Evolutionary conservation across 768 basidiomycete species (phyloP), one percentile per base, ranked within the genome.

Genomic region (Suillus hirtellus): DNA sequence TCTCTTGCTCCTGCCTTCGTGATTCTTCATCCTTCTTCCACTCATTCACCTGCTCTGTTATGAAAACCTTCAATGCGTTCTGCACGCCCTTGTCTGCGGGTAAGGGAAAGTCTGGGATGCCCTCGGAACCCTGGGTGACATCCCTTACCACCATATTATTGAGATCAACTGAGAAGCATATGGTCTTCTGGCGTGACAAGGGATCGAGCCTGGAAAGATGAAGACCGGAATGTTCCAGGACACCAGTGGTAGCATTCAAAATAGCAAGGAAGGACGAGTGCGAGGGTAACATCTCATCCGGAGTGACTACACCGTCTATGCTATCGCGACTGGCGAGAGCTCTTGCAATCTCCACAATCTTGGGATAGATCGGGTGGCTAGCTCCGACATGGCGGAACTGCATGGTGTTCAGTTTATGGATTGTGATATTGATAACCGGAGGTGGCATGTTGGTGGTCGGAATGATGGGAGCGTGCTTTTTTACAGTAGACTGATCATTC

Each of bases 251-350:
- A 12, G 27, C 56, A 58, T 58, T 58, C 2, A 58, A 19, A 5
- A 58, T 58, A 17, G 56, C 56, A 58, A 58, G 56, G 40, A 58
- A 58, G 56, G 56, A 58, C 17, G 56, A 27, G 17, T 58, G 56
- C 11, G 56, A 58, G 38, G 56, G 56, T 10, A 58, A 17, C 56
- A 58, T 40, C 27, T 58, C 56, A 31, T 58, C 56, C 17, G 56
- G 56, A 11, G 56, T 58, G 24, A 42, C 24, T 12, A 31, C 40
- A 42, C 21, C 38, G 24, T 42, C 55, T 17, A 56, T 17, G 56
- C 56, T 27, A 42, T 58, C 40, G 17, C 24, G 56, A 42, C 24
- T 43, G 24, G 38, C 40, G 17, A 58, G 56, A 31, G 56, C 56
- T 40, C n/a, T 58, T 58, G 56, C 56, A 19, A 58, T 19, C 27